Evolutionary conservation across 192 early-diverging fungal species (phyloP), one percentile per base, ranked within the genome.

Genomic region (Thoreauomyces humboldtii): DNA sequence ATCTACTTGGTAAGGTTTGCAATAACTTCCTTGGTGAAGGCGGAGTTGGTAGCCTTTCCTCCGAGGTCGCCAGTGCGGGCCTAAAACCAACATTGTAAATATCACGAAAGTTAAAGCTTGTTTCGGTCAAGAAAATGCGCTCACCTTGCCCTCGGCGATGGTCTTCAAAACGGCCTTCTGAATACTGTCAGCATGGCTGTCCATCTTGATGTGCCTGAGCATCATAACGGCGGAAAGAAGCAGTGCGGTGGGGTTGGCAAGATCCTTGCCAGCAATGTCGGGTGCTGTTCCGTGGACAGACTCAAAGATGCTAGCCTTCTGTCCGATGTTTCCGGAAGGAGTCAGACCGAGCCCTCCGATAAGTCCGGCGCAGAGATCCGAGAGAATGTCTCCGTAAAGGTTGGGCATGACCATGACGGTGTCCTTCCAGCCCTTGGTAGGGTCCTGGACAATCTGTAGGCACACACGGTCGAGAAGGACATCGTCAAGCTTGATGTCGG

Each of bases 351-450:
- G 87, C 48, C 96, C 96, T 63, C 96, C 96, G 69, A 98, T 98
- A 46, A 98, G 84, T 61, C 96, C 96, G 60, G 96, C 96, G 63
- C 94, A 88, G 84, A 98, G 89, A 73, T 98, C 96, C 22, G 90
- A 92, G n/a, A 98, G 82, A 83, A 98, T 98, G 77, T 98, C 96
- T 68, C 96, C 96, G 67, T 99, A 99, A 71, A 99, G 84, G 88
- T 99, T 99, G 52, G 96, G 96, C 95, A 99, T 97, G 70, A 96
- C 96, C 94, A 99, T 95, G 73, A 99, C 96, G 22, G 91, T 93
- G 70, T 92, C 81, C 37, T 84, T 86, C 67, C 86, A 99, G 31
- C 55, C 55, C 59, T 91, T 81, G 50, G 87, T 79, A 6, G 94
- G 96, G 79, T 96, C 90, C 82, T 94, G 89, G 54, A 94, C 92